Evolutionary conservation across 2,329 filamentous ascomycete genomes (phyloP), one percentile per base, ranked within the genome.

Genomic region (Tolypocladium album): DNA sequence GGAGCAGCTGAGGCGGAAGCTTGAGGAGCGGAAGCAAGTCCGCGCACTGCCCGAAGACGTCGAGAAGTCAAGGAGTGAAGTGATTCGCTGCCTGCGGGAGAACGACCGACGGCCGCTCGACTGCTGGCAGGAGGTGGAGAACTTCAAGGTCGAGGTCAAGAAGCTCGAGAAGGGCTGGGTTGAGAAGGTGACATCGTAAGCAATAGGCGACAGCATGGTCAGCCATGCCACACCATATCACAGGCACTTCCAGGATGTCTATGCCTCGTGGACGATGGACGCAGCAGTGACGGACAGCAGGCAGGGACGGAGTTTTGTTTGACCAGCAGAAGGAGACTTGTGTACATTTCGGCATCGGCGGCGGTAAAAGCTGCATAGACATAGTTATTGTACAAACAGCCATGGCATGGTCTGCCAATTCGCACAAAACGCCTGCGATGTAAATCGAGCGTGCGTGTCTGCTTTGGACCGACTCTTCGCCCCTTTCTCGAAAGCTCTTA

Each of bases 71-170:
- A 88, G 91, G 74, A 79, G 84, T 66, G 85, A 87, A 61, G 86
- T 97, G 60, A 84, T 94, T 64, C 82, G 83, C 67, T 97, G 93
- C 73, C 79, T 97, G 79, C 81, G 89, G 63, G 82, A 88, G 69
- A 88, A 97, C 74, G 92, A 97, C 75, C 82, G 91, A 64, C 83
- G 91, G 73, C 92, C 93, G 72, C 79, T 97, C 71, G 90, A 97
- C 79, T 97, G 93, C 82, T 97, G 90, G 89, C 83, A 87, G 75
- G 92, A 97, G 82, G 91, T 97, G 31, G 88, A 95, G 78, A 81
- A 80, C 24, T 97, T 97, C 75, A 96, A 92, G 84, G 82, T 83
- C 68, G 90, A 96, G 80, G 92, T 97, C 57, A 85, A 89, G 67
- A 86, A 85, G 77, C 75, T 97, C 75, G 93, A 97, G 83, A 88